Percentiles rank a stretch among this genome's conserved stretches.
phyloP scores from a whole-genome alignment of 106 monocot species.

The Allium fistulosum region DNA sequence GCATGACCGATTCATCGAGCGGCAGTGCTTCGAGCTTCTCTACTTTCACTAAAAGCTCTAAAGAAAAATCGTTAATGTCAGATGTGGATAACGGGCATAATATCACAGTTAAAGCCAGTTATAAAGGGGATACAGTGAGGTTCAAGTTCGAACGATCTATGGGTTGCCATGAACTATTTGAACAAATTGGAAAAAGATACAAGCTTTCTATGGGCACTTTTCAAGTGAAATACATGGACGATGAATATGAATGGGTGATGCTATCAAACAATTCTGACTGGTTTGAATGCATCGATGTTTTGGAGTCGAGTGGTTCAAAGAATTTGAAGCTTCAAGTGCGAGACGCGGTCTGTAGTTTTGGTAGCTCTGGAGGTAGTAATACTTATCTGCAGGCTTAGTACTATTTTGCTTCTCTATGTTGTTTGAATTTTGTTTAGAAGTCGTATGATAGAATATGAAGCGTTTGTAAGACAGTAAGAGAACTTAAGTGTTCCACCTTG shows the following conservation, averaged over 20 bases:
- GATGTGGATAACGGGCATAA: neutral
- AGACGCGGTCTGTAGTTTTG: conserved; percentile 19
- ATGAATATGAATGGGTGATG: conserved; percentile 90
- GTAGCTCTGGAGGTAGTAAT: conserved; percentile 55
- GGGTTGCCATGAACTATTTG: conserved; percentile 41
- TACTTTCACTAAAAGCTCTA: conserved; percentile 22
- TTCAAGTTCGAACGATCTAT: conserved; percentile 55
- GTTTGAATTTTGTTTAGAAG: too few relatives aligned
- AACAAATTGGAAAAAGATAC: conserved; percentile 65
- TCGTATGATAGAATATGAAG: too few relatives aligned
- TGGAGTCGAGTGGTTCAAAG: conserved; percentile 32
- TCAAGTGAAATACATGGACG: conserved; percentile 85
- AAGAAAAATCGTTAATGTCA: conserved; percentile 2
- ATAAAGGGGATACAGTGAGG: conserved; percentile 69
- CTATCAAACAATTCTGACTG: conserved; percentile 54
- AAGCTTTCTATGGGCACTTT: conserved; percentile 45
- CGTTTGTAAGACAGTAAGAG: too few relatives aligned
- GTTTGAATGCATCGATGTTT: conserved; percentile 60
- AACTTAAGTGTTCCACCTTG: too few relatives aligned
- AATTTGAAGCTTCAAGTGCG: conserved; percentile 54
- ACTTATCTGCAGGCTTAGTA: too few relatives aligned
- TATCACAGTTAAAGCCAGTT: conserved; percentile 70
- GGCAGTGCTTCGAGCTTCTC: conserved; percentile 65
- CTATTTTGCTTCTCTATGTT: too few relatives aligned
- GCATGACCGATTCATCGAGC: conserved; percentile 73